phyloP scores from a whole-genome alignment of 2,329 filamentous ascomycete species.

The Pseudogymnoascus sp. region DNA sequence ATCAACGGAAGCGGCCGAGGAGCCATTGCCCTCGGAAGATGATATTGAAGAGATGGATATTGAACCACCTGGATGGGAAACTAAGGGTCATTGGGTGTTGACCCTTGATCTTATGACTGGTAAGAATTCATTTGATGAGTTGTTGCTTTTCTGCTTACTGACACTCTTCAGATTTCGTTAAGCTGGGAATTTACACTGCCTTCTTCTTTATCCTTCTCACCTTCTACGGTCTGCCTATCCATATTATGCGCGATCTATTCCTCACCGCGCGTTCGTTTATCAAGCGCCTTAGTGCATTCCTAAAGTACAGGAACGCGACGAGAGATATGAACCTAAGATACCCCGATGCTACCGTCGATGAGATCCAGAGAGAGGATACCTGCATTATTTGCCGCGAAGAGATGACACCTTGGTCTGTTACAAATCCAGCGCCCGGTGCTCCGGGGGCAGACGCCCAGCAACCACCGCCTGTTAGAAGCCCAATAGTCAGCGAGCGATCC shows the following conservation, averaged over 20 bases:
- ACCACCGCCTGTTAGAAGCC: slow-evolving; percentile 29
- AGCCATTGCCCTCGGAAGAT: slow-evolving; percentile 50
- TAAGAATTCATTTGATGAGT: slow-evolving; percentile 36
- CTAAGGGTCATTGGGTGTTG: slow-evolving; percentile 88
- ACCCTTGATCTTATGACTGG: slow-evolving; percentile 77
- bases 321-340: slow-evolving; percentile 88
- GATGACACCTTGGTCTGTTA: slow-evolving; percentile 68
- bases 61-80: slow-evolving; percentile 92
- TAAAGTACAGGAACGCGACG: slow-evolving; percentile 85
- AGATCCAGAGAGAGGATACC: slow-evolving; percentile 77
- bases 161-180: slow-evolving; percentile 64
- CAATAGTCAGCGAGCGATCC: slow-evolving; percentile 65
- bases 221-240: slow-evolving; percentile 92
- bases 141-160: background rate
- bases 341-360: slow-evolving; percentile 80
- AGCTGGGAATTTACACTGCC: slow-evolving; percentile 76
- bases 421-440: slow-evolving; percentile 37
- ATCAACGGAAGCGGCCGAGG: slow-evolving; percentile 29
- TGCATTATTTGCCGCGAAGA: slow-evolving; percentile 97
- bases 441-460: slow-evolving; percentile 24
- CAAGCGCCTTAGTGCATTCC: slow-evolving; percentile 78
- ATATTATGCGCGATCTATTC: slow-evolving; percentile 93
- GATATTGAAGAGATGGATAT: slow-evolving; percentile 89
- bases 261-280: slow-evolving; percentile 88
- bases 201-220: slow-evolving; percentile 91